Percentiles rank a stretch among this genome's conserved stretches.
Evolutionary conservation across 208 protist species (phyloP).

Genomic region (Porcisia deanei): DNA sequence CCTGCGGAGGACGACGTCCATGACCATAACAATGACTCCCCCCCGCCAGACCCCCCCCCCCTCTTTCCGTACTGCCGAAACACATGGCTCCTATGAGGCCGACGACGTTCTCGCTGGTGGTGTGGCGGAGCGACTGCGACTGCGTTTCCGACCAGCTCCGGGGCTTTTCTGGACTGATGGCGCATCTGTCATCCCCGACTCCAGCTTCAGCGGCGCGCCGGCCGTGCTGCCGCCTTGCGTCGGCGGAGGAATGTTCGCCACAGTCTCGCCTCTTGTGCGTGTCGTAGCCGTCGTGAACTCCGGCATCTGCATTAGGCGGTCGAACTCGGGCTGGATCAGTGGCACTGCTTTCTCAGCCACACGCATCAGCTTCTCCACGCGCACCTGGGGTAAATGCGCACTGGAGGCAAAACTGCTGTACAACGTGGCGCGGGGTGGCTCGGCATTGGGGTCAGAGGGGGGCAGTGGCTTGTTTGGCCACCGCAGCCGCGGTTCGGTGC

Average conservation of each 20-base stretch:
- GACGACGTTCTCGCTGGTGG: not conserved
- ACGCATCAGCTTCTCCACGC: slow-evolving; percentile 66
- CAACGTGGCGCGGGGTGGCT: slow-evolving; percentile 33
- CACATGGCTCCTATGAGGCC: not conserved
- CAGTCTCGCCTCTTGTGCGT: slow-evolving; percentile 11
- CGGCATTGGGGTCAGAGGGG: slow-evolving; percentile 17
- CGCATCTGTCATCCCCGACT: not conserved
- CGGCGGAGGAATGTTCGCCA: not conserved
- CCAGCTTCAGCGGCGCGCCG: not conserved
- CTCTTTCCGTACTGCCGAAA: not conserved
- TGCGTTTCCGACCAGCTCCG: not conserved
- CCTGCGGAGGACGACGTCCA: no score
- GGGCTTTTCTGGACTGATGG: not conserved
- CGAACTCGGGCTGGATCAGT: slow-evolving; percentile 41
- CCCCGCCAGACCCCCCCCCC: not conserved
- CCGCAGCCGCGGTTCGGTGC: slow-evolving; percentile 34
- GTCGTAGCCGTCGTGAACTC: slow-evolving; percentile 13
- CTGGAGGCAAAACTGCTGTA: slow-evolving; percentile 68
- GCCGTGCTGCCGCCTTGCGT: not conserved
- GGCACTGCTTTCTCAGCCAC: slow-evolving; percentile 27
- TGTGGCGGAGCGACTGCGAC: slow-evolving; percentile 5
- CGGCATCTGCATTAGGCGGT: slow-evolving; percentile 16
- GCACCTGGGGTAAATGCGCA: slow-evolving; percentile 53
- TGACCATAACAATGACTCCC: not conserved
- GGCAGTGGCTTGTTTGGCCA: slow-evolving; percentile 45